A percentile compares a stretch with the other conserved stretches of the same genome.
phyloP scores from a whole-genome alignment of 805 yeast genomes.

The Candida ascalaphidarum region DNA sequence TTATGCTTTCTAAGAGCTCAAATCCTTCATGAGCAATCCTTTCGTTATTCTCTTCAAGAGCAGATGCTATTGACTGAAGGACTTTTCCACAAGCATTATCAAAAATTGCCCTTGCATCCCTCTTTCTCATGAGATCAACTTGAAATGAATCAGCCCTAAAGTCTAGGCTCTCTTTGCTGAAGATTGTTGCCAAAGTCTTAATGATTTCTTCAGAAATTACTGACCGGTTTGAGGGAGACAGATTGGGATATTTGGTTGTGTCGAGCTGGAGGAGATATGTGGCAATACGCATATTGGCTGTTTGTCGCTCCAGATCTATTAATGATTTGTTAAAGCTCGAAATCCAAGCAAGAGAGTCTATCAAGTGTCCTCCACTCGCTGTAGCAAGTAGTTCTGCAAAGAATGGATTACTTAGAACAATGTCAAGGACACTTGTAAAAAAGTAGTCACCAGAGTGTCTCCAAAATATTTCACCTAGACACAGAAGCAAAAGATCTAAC shows the following conservation, averaged over 20 bases:
- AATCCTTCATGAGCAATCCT: background rate
- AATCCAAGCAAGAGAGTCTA: conserved; percentile 52
- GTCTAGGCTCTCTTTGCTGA: conserved; percentile 6
- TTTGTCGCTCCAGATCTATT: conserved; percentile 40
- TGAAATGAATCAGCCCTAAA: conserved; percentile 17
- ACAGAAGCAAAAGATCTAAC: conserved; percentile 34
- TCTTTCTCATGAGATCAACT: conserved; percentile 27
- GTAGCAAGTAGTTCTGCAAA: conserved; percentile 27
- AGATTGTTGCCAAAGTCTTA: conserved; percentile 3
- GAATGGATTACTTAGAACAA: conserved; percentile 47
- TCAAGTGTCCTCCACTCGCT: conserved; percentile 10
- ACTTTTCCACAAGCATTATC: conserved; percentile 10
- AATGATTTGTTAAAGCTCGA: conserved; percentile 35
- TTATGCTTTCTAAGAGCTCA: conserved; percentile 28
- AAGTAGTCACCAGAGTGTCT: conserved; percentile 41
- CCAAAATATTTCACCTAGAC: conserved; percentile 48
- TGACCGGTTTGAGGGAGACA: no score
- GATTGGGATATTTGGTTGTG: background rate
- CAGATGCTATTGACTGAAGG: no score
- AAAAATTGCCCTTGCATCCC: conserved; percentile 40
- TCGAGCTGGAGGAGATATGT: conserved; percentile 31
- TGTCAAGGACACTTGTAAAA: conserved; percentile 49
- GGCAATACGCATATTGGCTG: conserved; percentile 44
- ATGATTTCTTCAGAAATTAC: no score
- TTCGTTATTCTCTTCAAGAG: no score